A percentile compares a stretch with the other conserved stretches of the same genome.
Conservation (phyloP, 2,329 filamentous ascomycete genomes). For the Hypoxylon sp. region DNA sequence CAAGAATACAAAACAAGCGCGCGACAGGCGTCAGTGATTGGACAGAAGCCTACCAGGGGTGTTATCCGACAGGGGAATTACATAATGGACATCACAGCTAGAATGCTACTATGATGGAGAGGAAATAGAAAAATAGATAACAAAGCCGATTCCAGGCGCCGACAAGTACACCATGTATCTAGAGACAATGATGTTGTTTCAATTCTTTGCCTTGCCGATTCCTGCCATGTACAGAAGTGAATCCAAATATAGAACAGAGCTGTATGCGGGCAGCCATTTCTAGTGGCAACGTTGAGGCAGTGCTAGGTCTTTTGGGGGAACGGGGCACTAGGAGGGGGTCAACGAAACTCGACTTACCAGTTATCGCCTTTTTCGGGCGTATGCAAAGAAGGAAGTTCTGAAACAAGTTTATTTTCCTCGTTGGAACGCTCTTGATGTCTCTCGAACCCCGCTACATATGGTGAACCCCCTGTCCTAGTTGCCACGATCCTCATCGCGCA, state of each 20-base stretch:
- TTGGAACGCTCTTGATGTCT: conserved; percentile 16
- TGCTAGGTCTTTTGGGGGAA: conserved; percentile 22
- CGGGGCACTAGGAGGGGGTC: conserved; percentile 4
- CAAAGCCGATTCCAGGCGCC: conserved; percentile 11
- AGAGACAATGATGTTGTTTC: conserved; percentile 32
- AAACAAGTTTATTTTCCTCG: conserved; percentile 31
- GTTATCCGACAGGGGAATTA: conserved; percentile 20
- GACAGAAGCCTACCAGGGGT: conserved; percentile 18
- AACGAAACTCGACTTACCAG: conserved; percentile 5
- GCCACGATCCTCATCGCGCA: conserved; percentile 28
- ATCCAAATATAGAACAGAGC: conserved; percentile 45
- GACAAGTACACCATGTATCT: conserved; percentile 24
- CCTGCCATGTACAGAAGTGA: conserved; percentile 26
- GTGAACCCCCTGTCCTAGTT: conserved; percentile 19
- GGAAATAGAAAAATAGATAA: neutral
- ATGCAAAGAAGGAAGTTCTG: conserved; percentile 19
- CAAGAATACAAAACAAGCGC: conserved; percentile 37
- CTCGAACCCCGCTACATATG: conserved; percentile 13
- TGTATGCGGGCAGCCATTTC: conserved; percentile 25
- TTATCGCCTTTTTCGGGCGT: conserved; percentile 11
- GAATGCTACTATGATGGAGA: conserved; percentile 3
- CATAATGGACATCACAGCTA: conserved; percentile 30
- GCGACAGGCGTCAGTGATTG: conserved; percentile 33
- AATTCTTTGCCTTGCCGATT: conserved; percentile 34
- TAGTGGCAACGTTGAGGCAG: conserved; percentile 44